Evolutionary conservation across 257 asterid species (phyloP).

Genomic region (Nicotiana noctiflora): DNA sequence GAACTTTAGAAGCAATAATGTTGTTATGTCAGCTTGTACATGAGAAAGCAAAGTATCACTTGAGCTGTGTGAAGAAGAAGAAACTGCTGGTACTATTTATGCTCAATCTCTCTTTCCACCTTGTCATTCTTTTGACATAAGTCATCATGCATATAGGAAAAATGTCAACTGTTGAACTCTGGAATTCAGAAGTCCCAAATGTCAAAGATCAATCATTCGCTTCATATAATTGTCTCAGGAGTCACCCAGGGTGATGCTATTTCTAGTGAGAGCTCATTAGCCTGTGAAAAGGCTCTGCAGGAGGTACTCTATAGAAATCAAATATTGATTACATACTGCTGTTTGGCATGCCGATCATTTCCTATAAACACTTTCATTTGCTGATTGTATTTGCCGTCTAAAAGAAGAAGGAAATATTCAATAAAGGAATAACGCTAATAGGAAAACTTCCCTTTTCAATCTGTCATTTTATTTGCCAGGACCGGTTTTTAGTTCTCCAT

Average conservation of each 20-base stretch:
- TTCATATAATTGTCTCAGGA: conserved; percentile 20
- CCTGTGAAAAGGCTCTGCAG: conserved; percentile 22
- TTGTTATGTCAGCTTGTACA: conserved; percentile 50
- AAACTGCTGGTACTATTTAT: conserved; percentile 54
- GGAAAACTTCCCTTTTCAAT: not conserved
- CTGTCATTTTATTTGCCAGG: not conserved
- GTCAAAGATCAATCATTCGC: conserved; percentile 30
- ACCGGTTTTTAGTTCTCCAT: not conserved
- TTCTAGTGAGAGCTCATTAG: conserved; percentile 23
- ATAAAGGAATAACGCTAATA: not conserved
- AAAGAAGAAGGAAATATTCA: not conserved
- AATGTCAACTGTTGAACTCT: conserved; percentile 38
- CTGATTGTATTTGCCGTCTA: not conserved
- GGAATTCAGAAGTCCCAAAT: conserved; percentile 50
- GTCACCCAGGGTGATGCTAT: conserved; percentile 21
- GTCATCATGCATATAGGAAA: conserved; percentile 51
- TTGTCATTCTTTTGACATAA: conserved; percentile 8
- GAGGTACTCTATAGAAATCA: conserved; percentile 6
- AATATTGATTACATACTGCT: not conserved
- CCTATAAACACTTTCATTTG: not conserved
- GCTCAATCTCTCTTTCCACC: conserved; percentile 3
- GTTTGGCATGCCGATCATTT: not conserved
- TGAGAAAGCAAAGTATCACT: conserved; percentile 59
- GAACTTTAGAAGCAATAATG: conserved; percentile 48
- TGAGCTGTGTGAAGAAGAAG: conserved; percentile 50